Base-by-base conservation (phyloP, 352 stramenopile species). In the Pythium sukuiense region DNA sequence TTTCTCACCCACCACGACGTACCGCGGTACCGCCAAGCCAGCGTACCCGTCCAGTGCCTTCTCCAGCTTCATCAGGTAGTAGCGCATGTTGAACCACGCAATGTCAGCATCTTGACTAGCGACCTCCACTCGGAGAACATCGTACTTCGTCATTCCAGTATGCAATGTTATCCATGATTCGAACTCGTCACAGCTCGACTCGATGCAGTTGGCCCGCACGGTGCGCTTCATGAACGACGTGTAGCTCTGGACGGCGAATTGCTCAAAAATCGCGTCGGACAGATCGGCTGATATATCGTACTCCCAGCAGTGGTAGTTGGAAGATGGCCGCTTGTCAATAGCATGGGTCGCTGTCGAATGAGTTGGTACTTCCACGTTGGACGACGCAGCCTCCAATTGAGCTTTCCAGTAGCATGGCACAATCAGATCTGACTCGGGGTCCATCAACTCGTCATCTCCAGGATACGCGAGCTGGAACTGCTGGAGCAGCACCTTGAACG, bases 201-300 rank as follows among this genome's bases (percentile, higher is more conserved):
- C 59, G 20, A 71, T 67, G 3, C 53, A 62, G 29, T 26, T 32
- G n/a, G 27, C 37, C 14, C 37, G 37, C 6, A 61, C 46, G 2
- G 11, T 52, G 5, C 65, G 53, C 35, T 61, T 29, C 13, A 76
- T 41, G 18, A 73, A 41, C 0, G 64, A 54, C 2, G 57, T 73
- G 48, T 71, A 70, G 14, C 61, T 76, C 37, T 67, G 33, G 11
- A 79, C 72, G 2, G 64, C 72, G 35, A 79, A 62, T 14, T 79
- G 69, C 33, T 76, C 69, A 30, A 74, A 79, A 0, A 79, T 37
- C 18, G 67, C 70, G 29, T 76, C 61, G 1, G 72, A 57, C 7
- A 76, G 61, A 12, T 70, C 64, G 2, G 59, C 35, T 2, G 65
- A 49, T 5, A 79, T 48, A 1, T 67, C 67, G n/a, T 76, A 79